phyloP scores from a whole-genome alignment of 768 basidiomycete species.

The Filobasidium wieringae region DNA sequence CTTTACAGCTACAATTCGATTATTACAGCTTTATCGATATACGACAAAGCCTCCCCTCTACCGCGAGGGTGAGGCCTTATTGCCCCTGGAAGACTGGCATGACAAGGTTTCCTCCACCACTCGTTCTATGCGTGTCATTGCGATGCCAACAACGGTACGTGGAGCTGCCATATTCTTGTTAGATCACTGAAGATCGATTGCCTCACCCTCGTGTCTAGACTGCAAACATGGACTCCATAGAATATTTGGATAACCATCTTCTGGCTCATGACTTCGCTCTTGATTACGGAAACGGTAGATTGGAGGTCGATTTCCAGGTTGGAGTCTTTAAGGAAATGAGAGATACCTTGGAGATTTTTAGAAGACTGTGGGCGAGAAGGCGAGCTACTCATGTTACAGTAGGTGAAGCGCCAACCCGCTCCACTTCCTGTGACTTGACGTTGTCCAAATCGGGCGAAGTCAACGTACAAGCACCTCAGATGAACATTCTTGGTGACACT shows the following conservation, averaged over 20 bases:
- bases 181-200: background rate
- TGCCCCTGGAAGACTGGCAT: conserved; percentile 15
- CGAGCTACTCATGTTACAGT: background rate
- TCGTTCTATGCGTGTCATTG: background rate
- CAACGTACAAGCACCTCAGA: conserved; percentile 2
- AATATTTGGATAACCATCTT: background rate
- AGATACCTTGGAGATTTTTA: conserved; percentile 7
- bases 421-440: background rate
- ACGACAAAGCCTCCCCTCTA: background rate
- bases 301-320: conserved; percentile 13
- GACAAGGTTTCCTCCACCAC: conserved; percentile 4
- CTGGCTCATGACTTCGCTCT: conserved; percentile 11
- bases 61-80: conserved; percentile 18
- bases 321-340: conserved; percentile 9
- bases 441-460: conserved; percentile 5
- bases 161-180: background rate
- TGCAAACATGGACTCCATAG: conserved; percentile 11
- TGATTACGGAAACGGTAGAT: conserved; percentile 5
- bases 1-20: conserved; percentile 13
- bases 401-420: background rate
- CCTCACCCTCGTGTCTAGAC: background rate
- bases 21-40: background rate
- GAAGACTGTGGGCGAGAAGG: background rate
- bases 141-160: conserved; percentile 11
- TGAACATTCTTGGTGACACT: conserved; percentile 25